These are phyloP conservation scores for Dactylellina haptotyla DNA, from an alignment of 2,329 filamentous ascomycete species.

Conservation along the genomic window DNA sequence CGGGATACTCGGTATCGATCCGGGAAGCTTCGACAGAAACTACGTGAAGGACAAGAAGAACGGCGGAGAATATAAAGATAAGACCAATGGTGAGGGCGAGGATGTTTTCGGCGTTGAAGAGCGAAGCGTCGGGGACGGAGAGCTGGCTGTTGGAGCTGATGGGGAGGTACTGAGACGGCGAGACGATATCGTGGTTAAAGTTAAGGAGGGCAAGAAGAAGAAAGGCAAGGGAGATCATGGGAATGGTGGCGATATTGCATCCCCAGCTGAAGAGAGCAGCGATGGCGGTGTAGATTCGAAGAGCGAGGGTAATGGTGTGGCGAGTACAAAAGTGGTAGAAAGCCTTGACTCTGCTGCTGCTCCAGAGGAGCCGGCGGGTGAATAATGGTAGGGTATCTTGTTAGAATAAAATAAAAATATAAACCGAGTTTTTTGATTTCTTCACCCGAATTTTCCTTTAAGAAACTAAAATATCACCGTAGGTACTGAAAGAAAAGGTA, in stretches of 20 bases:
- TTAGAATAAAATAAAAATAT: conserved; percentile 38
- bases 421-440: conserved; percentile 13
- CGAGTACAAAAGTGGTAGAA: not conserved
- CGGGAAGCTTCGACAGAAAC: conserved; percentile 73
- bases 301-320: not conserved
- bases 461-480: no score
- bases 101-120: conserved; percentile 47
- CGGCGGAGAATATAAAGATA: conserved; percentile 23
- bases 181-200: conserved; percentile 43
- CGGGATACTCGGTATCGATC: conserved; percentile 73
- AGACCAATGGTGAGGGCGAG: conserved; percentile 15
- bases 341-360: conserved; percentile 1
- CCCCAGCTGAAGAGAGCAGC: not conserved
- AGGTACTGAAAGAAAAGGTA: not conserved
- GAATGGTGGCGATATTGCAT: not conserved
- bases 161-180: conserved; percentile 29
- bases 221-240: conserved; percentile 2
- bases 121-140: conserved; percentile 22
- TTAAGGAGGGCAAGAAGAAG: conserved; percentile 38
- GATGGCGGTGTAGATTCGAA: conserved; percentile 59
- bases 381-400: conserved; percentile 30
- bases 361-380: not conserved
- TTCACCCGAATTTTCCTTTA: not conserved
- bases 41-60: conserved; percentile 64
- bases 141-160: conserved; percentile 30